Base-by-base conservation (phyloP, 2,329 filamentous ascomycete species). In the Trichoderma semiorbis region DNA sequence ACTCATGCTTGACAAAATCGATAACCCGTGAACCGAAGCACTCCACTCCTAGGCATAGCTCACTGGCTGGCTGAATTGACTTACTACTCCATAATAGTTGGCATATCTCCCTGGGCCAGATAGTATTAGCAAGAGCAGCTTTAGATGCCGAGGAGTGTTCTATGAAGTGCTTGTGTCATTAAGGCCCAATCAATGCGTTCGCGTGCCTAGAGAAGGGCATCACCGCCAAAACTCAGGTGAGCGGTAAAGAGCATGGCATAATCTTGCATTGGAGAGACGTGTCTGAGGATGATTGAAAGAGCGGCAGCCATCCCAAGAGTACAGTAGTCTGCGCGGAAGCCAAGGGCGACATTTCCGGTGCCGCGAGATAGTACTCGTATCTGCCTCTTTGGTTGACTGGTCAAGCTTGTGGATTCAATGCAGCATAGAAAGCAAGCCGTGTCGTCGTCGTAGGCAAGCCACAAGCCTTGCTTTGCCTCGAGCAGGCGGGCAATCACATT, bases 241-340 rank as follows among this genome's bases (percentile, higher is more conserved):
- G 64, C 50, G 32, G 64, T 36, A 28, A 28, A 21, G 10, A 26
- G 26, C 16, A 39, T 58, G 53, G 53, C 32, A 34, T 39, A 30
- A 58, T 16, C 32, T 43, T 47, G 63, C 63, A 55, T 21, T 28
- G 47, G 32, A 30, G 53, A 39, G 24, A 67, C 36, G 65, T 60
- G 65, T 50, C 32, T 69, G 55, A 61, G 55, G 10, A 34, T 69
- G 65, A 69, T 60, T 58, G 53, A 69, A 39, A 60, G 65, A 16
- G 26, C 34, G 65, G 55, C 28, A 36, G 28, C 64, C 57, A 36
- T 57, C 24, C 47, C 34, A 21, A 16, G 47, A 32, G 11, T 8
- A n/a, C 26, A 55, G 16, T 21, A 12, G 55, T 58, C 43, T 68
- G 28, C 53, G 53, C 50, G 10, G 36, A 67, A 28, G 26, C 47